Conservation (phyloP, 306 rosid species). For the Sophora flavescens region DNA sequence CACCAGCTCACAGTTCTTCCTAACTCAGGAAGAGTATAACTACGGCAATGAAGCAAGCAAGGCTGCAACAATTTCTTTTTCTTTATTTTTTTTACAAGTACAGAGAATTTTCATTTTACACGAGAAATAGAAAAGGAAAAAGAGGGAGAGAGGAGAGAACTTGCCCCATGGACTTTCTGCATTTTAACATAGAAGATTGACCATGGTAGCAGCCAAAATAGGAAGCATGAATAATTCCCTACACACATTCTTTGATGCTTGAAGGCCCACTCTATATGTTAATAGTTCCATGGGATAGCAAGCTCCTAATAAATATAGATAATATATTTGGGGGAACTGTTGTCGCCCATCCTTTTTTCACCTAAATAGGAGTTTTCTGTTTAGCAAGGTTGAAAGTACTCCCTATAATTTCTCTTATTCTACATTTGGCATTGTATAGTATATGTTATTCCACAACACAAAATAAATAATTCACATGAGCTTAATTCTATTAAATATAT, state of each 20-base stretch:
- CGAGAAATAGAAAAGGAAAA: slow-evolving; percentile 26
- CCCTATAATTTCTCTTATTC: slow-evolving; percentile 32
- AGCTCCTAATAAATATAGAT: slow-evolving; percentile 61
- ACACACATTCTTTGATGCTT: slow-evolving; percentile 74
- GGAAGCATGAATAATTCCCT: slow-evolving; percentile 52
- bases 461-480: not conserved
- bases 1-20: slow-evolving; percentile 61
- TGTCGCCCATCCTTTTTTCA: slow-evolving; percentile 37
- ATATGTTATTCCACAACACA: slow-evolving; percentile 19
- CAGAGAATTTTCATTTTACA: slow-evolving; percentile 60
- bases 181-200: slow-evolving; percentile 71
- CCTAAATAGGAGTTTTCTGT: slow-evolving; percentile 36
- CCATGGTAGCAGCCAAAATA: slow-evolving; percentile 63
- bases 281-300: slow-evolving; percentile 68
- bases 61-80: slow-evolving; percentile 36
- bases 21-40: slow-evolving; percentile 64
- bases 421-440: not conserved
- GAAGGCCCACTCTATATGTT: slow-evolving; percentile 65
- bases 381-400: slow-evolving; percentile 10
- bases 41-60: slow-evolving; percentile 40
- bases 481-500: slow-evolving; percentile 3
- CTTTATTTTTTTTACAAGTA: slow-evolving; percentile 49
- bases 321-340: slow-evolving; percentile 37
- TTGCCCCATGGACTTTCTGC: slow-evolving; percentile 60
- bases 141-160: slow-evolving; percentile 15